These are phyloP conservation scores for Botrytis galanthina DNA, from an alignment of 2,329 filamentous ascomycete species.

Conservation along the genomic window DNA sequence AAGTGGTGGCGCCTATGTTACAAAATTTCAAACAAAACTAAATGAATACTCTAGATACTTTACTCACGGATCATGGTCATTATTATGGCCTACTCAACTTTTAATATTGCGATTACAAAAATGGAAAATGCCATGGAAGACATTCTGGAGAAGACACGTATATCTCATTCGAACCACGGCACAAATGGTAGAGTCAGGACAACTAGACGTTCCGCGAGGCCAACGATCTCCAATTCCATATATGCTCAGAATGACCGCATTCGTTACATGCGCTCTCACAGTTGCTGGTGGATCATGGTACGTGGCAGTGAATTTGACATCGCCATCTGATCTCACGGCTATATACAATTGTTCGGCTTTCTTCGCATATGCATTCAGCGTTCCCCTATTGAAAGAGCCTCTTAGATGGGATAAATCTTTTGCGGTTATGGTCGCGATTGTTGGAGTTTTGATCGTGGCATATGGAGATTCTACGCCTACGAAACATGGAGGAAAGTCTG, in stretches of 20 bases:
- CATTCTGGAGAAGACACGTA: constrained; percentile 78
- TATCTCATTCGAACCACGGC: constrained; percentile 63
- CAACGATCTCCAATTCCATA: constrained; percentile 63
- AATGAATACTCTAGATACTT: constrained; percentile 57
- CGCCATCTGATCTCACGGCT: constrained; percentile 87
- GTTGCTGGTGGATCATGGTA: constrained; percentile 95
- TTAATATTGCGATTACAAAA: constrained; percentile 77
- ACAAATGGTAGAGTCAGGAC: constrained; percentile 82
- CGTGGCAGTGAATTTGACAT: constrained; percentile 88
- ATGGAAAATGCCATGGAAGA: constrained; percentile 72
- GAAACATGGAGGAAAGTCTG: constrained; percentile 55
- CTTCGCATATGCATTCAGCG: constrained; percentile 96
- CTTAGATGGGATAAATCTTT: constrained; percentile 80
- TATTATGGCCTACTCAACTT: constrained; percentile 86
- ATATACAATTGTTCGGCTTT: constrained; percentile 99
- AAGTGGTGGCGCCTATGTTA: constrained; percentile 36
- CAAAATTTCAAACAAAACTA: neutral
- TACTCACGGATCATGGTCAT: constrained; percentile 89
- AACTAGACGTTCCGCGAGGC: constrained; percentile 60
- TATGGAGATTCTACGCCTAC: constrained; percentile 70
- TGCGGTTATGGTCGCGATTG: constrained; percentile 81
- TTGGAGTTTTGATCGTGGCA: constrained; percentile 89
- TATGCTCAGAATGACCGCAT: constrained; percentile 73
- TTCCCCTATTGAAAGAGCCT: constrained; percentile 83
- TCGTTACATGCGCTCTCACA: constrained; percentile 82